These are phyloP conservation scores for Phylloporus sp. DNA, from an alignment of 768 basidiomycete species.

Conservation along the genomic window DNA sequence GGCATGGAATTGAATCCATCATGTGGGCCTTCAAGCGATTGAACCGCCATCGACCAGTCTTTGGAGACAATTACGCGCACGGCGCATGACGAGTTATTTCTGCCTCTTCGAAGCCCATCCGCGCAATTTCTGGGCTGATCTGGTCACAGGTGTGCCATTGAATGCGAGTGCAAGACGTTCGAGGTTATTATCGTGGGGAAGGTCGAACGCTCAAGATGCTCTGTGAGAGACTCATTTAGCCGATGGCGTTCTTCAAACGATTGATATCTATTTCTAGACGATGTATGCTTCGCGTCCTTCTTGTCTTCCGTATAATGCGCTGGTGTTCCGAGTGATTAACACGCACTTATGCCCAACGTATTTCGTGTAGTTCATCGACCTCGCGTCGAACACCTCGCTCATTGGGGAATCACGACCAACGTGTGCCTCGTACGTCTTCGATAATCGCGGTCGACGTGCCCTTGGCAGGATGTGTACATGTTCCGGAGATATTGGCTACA, in stretches of 20 bases:
- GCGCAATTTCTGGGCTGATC: conserved; percentile 23
- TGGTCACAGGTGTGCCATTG: conserved; percentile 29
- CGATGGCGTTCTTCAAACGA: neutral
- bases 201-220: conserved; percentile 10
- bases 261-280: neutral
- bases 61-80: neutral
- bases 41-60: neutral
- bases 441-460: neutral
- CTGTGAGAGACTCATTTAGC: conserved; percentile 7
- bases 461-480: conserved; percentile 12
- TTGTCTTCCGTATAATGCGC: no score
- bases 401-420: conserved; percentile 28
- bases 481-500: conserved; percentile 10
- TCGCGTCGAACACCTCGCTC: conserved; percentile 24
- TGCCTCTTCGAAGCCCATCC: neutral
- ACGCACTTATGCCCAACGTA: neutral
- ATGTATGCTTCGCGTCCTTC: neutral
- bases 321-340: neutral
- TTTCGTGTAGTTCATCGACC: conserved; percentile 14
- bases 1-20: neutral
- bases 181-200: conserved; percentile 27
- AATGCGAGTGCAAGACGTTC: conserved; percentile 24
- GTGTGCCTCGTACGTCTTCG: neutral
- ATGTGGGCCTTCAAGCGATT: neutral
- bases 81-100: neutral